These are phyloP conservation scores for Aspergillus bridgeri DNA, from an alignment of 495 filamentous ascomycete genomes.

Conservation along the genomic window DNA sequence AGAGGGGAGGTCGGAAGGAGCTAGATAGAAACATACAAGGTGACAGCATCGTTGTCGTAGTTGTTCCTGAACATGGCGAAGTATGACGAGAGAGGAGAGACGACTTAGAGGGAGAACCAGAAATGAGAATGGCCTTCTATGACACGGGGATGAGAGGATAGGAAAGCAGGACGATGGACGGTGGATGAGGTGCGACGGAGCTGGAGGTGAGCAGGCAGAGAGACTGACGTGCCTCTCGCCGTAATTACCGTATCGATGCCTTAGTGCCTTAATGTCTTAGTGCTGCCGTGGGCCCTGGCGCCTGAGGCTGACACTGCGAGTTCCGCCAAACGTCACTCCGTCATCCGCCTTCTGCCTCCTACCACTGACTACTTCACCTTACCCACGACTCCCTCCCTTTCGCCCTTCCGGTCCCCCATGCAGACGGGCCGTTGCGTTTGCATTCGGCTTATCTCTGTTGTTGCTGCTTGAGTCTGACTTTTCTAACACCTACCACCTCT, in stretches of 20 bases:
- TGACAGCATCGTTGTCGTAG: slow-evolving; percentile 99
- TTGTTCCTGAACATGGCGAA: slow-evolving; percentile 95
- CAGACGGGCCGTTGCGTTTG: slow-evolving; percentile 3
- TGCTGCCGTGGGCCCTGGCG: slow-evolving; percentile 19
- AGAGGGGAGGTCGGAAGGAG: slow-evolving; percentile 12
- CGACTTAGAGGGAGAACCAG: not conserved
- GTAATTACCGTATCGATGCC: not conserved
- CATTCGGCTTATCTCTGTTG: not conserved
- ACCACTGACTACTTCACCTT: not conserved
- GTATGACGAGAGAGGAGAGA: not conserved
- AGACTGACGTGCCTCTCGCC: slow-evolving; percentile 18
- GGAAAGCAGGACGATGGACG: slow-evolving; percentile 13
- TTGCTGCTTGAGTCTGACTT: not conserved
- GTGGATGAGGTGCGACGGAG: slow-evolving; percentile 20
- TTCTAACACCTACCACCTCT: not conserved
- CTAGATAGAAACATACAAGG: slow-evolving; percentile 70
- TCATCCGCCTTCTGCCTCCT: not conserved
- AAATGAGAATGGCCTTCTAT: not conserved
- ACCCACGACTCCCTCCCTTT: not conserved
- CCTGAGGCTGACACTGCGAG: slow-evolving; percentile 37
- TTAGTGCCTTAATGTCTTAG: not conserved
- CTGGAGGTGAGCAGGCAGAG: slow-evolving; percentile 18
- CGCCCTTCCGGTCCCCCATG: slow-evolving; percentile 1
- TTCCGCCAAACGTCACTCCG: slow-evolving; percentile 35
- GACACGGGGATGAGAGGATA: slow-evolving; percentile 25